Evolutionary conservation across 2,329 filamentous ascomycete genomes (phyloP).

Genomic region (Ophiostoma himal-ulmi): DNA sequence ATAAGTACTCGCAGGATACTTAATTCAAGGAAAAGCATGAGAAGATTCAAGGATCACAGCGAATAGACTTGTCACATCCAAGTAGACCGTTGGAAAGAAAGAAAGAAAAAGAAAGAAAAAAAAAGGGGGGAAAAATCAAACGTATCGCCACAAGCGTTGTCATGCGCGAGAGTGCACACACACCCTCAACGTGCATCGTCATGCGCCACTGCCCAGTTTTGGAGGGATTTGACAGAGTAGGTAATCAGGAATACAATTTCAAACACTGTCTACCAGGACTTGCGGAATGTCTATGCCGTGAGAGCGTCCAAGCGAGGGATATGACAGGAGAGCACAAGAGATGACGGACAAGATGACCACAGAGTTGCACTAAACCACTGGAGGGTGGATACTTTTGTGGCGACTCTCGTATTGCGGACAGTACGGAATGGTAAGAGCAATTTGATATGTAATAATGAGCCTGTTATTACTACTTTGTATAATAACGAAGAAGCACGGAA

Average conservation of each 20-base stretch:
- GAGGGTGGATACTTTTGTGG: not conserved
- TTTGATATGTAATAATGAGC: not conserved
- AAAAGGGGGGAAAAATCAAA: not conserved
- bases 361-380: slow-evolving; percentile 7
- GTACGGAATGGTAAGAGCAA: not conserved
- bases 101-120: too few relatives aligned
- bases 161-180: slow-evolving; percentile 2
- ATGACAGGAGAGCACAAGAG: not conserved
- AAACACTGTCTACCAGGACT: not conserved
- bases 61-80: not conserved
- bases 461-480: not conserved
- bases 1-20: slow-evolving; percentile 1
- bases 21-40: not conserved
- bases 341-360: not conserved
- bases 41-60: not conserved
- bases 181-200: not conserved
- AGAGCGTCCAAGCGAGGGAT: not conserved
- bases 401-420: slow-evolving; percentile 9
- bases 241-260: not conserved
- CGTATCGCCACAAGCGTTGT: not conserved
- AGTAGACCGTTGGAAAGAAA: not conserved
- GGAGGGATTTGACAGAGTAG: not conserved
- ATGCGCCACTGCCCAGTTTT: slow-evolving; percentile 12
- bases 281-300: not conserved
- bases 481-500: not conserved